phyloP scores from a whole-genome alignment of 805 yeast species.

The Monosporozyma unispora region DNA sequence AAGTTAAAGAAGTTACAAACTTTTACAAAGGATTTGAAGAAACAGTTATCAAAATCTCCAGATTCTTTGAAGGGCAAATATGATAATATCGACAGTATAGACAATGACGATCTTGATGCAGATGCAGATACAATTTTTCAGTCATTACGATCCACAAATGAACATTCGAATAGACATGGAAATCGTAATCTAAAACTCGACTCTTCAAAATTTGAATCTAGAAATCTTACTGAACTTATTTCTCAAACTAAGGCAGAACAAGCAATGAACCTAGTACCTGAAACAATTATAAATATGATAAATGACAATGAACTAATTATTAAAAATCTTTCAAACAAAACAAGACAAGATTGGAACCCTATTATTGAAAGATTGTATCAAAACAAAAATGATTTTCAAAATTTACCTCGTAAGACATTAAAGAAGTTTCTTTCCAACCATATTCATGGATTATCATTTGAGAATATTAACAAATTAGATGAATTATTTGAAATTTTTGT shows the following conservation, averaged over 20 bases:
- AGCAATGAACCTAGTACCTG: constrained; percentile 16
- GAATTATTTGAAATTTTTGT: constrained; percentile 17
- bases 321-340: constrained; percentile 15
- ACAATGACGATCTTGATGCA: neutral
- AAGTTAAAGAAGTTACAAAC: constrained; percentile 24
- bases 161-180: neutral
- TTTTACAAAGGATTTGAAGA: constrained; percentile 19
- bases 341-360: constrained; percentile 22
- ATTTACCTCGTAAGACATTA: constrained; percentile 6
- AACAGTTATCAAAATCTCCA: constrained; percentile 2
- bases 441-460: constrained; percentile 13
- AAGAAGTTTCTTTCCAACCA: constrained; percentile 8
- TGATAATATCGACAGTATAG: neutral
- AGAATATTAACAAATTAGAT: constrained; percentile 21
- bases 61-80: neutral
- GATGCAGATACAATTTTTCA: neutral
- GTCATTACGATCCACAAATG: neutral
- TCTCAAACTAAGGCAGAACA: constrained; percentile 5
- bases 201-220: neutral
- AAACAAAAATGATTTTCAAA: constrained; percentile 10
- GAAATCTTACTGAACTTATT: constrained; percentile 5
- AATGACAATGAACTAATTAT: constrained; percentile 18
- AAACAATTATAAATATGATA: constrained; percentile 13
- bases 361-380: constrained; percentile 15
- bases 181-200: neutral